A percentile compares a stretch with the other conserved stretches of the same genome.
These are phyloP conservation scores for Corylus avellana DNA, from an alignment of 306 rosid genomes.

Conservation along the genomic window DNA sequence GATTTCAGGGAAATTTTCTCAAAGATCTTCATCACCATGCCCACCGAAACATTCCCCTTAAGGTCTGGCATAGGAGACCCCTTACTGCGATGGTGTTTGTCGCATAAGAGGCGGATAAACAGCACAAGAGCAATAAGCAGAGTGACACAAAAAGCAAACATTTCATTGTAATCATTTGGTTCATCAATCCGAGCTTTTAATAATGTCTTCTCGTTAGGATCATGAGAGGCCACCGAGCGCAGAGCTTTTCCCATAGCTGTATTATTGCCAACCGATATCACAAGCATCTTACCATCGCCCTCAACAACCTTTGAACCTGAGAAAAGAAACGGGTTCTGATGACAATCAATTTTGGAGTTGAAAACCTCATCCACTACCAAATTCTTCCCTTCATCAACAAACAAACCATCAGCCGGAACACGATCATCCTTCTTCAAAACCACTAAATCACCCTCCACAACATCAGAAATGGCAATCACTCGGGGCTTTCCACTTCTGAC, in stretches of 20 bases:
- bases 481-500: conserved; percentile 9
- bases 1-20: conserved; percentile 38
- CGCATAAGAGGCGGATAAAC: conserved; percentile 44
- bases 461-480: conserved; percentile 10
- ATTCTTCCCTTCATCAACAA: conserved; percentile 15
- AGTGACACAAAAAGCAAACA: conserved; percentile 33
- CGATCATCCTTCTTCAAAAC: conserved; percentile 34
- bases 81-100: conserved; percentile 33
- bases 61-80: conserved; percentile 44
- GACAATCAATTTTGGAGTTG: conserved; percentile 21
- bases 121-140: conserved; percentile 35
- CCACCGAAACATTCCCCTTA: conserved; percentile 54
- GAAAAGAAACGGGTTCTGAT: conserved; percentile 49
- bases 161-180: conserved; percentile 42
- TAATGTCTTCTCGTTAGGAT: conserved; percentile 19
- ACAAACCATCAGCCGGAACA: conserved; percentile 68
- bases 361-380: conserved; percentile 35
- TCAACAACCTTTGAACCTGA: conserved; percentile 51
- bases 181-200: conserved; percentile 50
- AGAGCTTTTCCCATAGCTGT: conserved; percentile 22
- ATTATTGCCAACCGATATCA: conserved; percentile 37
- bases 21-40: conserved; percentile 26
- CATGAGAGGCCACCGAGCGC: background rate
- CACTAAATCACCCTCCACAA: conserved; percentile 48
- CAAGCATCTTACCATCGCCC: conserved; percentile 59